Evolutionary conservation across 306 rosid genomes (phyloP), one percentile per base, ranked within the genome.

Genomic region (Hippophae tibetana): DNA sequence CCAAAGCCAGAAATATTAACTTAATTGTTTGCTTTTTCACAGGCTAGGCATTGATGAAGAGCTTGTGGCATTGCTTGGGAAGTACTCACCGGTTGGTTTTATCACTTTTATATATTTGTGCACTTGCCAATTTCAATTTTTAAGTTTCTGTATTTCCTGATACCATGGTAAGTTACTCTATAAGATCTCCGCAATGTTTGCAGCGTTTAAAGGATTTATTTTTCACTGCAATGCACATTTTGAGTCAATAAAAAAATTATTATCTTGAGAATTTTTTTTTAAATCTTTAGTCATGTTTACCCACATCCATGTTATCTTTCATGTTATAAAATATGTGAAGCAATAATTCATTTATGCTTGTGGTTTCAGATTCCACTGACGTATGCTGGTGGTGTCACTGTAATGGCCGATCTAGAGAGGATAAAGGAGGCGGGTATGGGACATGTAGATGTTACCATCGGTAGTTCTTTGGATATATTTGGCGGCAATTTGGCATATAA

Each of bases 11-110:
- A 55, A 10, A 42, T 12, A 11, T 48, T 72, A 56, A 64, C 65
- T 44, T 79, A 44, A 49, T 66, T 62, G 67, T 42, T 64, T 78
- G 43, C 49, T 62, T 65, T 18, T 14, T 64, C 49, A 57, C 69
- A 90, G 96, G 83, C 74, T 92, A 66, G 96, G 98, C 53, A 92
- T 92, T 47, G 98, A 87, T 69, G 98, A 90, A 81, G 96, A 85
- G 79, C 95, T 90, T 53, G 98, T 90, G 54, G 83, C 86, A 47
- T 62, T 87, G 75, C 95, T 90, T 10, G 96, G 98, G 54, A 79
- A 90, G 54, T 58, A 85, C 76, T 92, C 98, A 13, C 89, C 86
- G 78, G 98, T 90, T 61, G 13, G 89, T 79, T 56, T 48, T 64
- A 8, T 57, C 38, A 13, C 55, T 47, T 8, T 26, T 5, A 42